Evolutionary conservation across 768 basidiomycete genomes (phyloP), one percentile per base, ranked within the genome.

Genomic region (Macrolepiota albuminosa): DNA sequence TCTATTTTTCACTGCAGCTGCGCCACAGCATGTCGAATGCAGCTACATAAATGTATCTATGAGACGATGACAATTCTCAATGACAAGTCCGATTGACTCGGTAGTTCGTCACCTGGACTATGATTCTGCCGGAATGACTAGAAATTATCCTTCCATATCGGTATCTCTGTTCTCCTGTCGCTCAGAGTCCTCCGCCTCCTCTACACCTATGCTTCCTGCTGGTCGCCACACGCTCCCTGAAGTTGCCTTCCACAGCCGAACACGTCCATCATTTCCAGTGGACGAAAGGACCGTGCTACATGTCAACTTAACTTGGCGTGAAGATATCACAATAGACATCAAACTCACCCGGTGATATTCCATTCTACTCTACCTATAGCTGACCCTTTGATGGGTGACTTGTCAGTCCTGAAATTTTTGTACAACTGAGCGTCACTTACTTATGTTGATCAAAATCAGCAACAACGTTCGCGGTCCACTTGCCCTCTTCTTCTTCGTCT

Each of bases 381-480:
- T 0, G 88, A 86, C 63, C 89, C 89, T 24, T 47, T 4, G 37
- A 24, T 11, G 29, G 11, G 39, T 0, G 29, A 11, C 36, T 33
- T n/a, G 52, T 57, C 37, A 43, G 31, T 26, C 37, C 10, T 43
- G 40, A 13, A 34, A 26, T 29, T 24, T 61, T 6, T 54, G 4
- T 57, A 9, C 33, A 31, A n/a, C 21, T 26, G 26, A 39, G 43
- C 9, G 31, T 14, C 73, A 37, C 81, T 8, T 48, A 89, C 89
- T 86, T 86, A 71, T 93, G 91, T 54, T 93, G 86, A 67, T 90
- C 88, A 69, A 95, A 94, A 71, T 98, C 94, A 6, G 85, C 94
- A 7, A 94, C 89, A 10, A 89, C 70, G 34, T 75, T 81, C 4
- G 84, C 91, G 2, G 79, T 82, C 96, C 96, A 98, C 59, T 75